Base-by-base conservation (phyloP, 2,329 filamentous ascomycete species). In the Periconia sp. region DNA sequence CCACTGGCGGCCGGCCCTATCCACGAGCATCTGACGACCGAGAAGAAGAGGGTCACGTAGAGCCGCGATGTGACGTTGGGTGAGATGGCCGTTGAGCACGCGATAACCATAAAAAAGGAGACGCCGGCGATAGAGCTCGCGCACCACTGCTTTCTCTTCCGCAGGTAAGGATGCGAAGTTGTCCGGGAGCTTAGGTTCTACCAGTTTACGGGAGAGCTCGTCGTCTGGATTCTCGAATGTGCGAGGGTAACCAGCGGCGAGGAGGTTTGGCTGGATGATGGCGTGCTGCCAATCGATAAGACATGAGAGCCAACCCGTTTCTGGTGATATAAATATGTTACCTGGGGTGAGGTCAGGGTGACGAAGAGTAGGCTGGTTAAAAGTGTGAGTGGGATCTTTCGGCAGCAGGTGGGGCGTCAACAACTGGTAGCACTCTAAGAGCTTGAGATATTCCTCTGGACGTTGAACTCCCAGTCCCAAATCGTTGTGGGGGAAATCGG, bases 241-340 rank as follows among this genome's bases (percentile, higher is more conserved):
- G 27, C 43, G 49, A 45, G 54, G 57, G 30, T 54, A 55, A 33
- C 57, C 54, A 47, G 57, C 57, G 27, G 54, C 54, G 48, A 53
- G 57, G 44, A 58, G 52, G 19, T 45, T 46, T 52, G 55, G 55
- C 50, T 54, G 57, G 27, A 56, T 49, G 46, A 59, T 50, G 30
- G 53, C 43, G 19, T 59, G 50, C 41, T 60, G 55, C 56, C 56
- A 60, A 47, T 58, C 58, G 45, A 60, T 56, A 35, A 60, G 51
- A 45, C 53, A 53, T 20, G 51, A 52, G 27, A 60, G 49, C 41
- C 46, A 37, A 37, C 53, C 55, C 15, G 50, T 55, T 15, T 56
- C 54, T 20, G 56, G 56, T 13, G 53, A 27, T 35, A 60, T 52
- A 37, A 58, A 55, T 45, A 60, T 55, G 41, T 60, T 60, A 33